Conservation (phyloP, 192 early-diverging fungal species). For the Rhizophagus clarus region DNA sequence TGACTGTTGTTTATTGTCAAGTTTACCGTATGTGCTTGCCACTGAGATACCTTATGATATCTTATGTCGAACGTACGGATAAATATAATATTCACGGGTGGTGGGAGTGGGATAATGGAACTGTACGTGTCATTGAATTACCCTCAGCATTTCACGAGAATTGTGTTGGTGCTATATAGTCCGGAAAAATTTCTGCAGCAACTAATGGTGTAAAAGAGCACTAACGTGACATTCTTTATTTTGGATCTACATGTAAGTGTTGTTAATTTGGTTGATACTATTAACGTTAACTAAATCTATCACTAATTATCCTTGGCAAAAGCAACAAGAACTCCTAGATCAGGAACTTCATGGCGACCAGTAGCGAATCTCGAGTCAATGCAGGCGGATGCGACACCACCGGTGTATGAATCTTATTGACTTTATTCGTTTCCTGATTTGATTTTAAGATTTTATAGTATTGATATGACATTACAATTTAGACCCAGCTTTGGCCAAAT, state of each 20-base stretch:
- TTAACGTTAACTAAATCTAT: not conserved
- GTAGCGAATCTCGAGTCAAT: too few species aligned
- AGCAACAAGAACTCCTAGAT: too few species aligned
- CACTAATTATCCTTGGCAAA: not conserved
- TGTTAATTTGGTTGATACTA: not conserved
- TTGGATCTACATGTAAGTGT: conserved; percentile 9
- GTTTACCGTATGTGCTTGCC: not conserved
- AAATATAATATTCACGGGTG: conserved; percentile 4
- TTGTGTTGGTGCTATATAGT: not conserved
- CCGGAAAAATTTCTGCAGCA: not conserved
- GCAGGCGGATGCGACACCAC: too few species aligned
- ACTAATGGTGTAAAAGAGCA: not conserved
- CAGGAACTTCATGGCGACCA: too few species aligned
- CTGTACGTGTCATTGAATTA: conserved; percentile 23
- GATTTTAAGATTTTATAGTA: conserved; percentile 4
- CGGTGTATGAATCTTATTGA: too few species aligned
- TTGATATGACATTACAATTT: not conserved
- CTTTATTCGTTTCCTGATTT: too few species aligned
- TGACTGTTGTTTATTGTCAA: conserved; percentile 19
- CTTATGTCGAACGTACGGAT: not conserved
- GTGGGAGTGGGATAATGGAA: conserved; percentile 28
- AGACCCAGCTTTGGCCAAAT: conserved; percentile 8
- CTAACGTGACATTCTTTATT: not conserved
- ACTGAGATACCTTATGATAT: conserved; percentile 8
- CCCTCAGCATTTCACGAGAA: not conserved